These are phyloP conservation scores for Rosa persica DNA, from an alignment of 306 rosid species.

Conservation along the genomic window DNA sequence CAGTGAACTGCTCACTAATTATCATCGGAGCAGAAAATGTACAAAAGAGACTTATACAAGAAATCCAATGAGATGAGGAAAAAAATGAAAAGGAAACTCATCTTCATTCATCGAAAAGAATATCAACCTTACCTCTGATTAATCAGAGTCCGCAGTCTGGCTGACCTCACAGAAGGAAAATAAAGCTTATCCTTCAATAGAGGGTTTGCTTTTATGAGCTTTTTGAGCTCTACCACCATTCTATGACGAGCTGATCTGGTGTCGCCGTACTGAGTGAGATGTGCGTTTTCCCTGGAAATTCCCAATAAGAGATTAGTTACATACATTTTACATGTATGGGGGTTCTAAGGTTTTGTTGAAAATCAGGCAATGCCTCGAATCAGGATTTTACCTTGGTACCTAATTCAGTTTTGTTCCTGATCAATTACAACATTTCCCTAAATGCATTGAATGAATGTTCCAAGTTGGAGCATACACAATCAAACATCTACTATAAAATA, in stretches of 20 bases:
- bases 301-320: conserved; percentile 16
- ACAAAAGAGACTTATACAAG: neutral
- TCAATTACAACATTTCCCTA: neutral
- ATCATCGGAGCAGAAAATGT: neutral
- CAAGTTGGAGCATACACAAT: too few relatives aligned
- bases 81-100: conserved; percentile 14
- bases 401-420: neutral
- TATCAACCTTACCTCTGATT: conserved; percentile 70
- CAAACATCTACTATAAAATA: too few relatives aligned
- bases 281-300: conserved; percentile 75
- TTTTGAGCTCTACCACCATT: conserved; percentile 81
- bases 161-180: conserved; percentile 68
- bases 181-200: conserved; percentile 75
- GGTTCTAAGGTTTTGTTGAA: neutral
- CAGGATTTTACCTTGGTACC: neutral
- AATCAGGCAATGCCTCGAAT: conserved; percentile 1
- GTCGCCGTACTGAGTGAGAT: conserved; percentile 83
- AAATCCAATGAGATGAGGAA: neutral
- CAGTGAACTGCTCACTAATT: neutral
- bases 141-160: conserved; percentile 76
- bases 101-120: conserved; percentile 17
- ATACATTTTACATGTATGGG: neutral
- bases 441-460: neutral
- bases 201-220: conserved; percentile 81
- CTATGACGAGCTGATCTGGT: conserved; percentile 80